Conservation (phyloP, 306 rosid species). For the Lablab purpureus region DNA sequence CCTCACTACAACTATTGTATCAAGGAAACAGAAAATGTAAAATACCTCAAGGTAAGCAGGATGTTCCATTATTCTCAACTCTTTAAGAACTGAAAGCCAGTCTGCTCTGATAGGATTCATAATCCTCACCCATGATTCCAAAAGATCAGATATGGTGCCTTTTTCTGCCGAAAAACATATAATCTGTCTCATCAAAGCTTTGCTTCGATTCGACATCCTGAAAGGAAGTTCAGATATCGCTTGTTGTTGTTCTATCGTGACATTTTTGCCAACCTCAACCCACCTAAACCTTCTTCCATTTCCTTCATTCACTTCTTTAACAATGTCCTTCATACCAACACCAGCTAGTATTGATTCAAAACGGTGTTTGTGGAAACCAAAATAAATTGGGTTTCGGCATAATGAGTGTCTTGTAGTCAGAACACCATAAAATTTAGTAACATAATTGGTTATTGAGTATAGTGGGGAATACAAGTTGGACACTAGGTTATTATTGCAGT, state of each 20-base stretch:
- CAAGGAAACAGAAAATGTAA: not conserved
- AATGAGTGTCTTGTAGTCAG: slow-evolving; percentile 4
- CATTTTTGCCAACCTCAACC: slow-evolving; percentile 55
- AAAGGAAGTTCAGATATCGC: slow-evolving; percentile 71
- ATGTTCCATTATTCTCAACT: slow-evolving; percentile 63
- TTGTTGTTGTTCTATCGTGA: slow-evolving; percentile 62
- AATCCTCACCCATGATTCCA: slow-evolving; percentile 72
- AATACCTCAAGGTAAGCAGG: slow-evolving; percentile 79
- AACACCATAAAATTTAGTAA: slow-evolving; percentile 36
- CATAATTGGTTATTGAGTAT: slow-evolving; percentile 37
- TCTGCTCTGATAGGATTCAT: slow-evolving; percentile 90
- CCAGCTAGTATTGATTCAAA: slow-evolving; percentile 45
- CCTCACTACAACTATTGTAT: not conserved
- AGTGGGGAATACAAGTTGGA: too few relatives aligned
- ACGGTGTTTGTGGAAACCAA: slow-evolving; percentile 36
- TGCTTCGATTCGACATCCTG: slow-evolving; percentile 72
- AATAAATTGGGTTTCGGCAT: slow-evolving; percentile 35
- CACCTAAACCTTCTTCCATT: slow-evolving; percentile 60
- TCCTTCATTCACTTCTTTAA: slow-evolving; percentile 39
- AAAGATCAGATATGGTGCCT: slow-evolving; percentile 60
- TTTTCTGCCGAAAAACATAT: slow-evolving; percentile 72
- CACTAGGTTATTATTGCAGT: slow-evolving; percentile 43
- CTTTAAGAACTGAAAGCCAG: slow-evolving; percentile 86
- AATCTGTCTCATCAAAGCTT: slow-evolving; percentile 82
- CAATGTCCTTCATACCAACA: slow-evolving; percentile 46